Conservation (phyloP, 2,329 filamentous ascomycete genomes). For the Trichophyton simii region DNA sequence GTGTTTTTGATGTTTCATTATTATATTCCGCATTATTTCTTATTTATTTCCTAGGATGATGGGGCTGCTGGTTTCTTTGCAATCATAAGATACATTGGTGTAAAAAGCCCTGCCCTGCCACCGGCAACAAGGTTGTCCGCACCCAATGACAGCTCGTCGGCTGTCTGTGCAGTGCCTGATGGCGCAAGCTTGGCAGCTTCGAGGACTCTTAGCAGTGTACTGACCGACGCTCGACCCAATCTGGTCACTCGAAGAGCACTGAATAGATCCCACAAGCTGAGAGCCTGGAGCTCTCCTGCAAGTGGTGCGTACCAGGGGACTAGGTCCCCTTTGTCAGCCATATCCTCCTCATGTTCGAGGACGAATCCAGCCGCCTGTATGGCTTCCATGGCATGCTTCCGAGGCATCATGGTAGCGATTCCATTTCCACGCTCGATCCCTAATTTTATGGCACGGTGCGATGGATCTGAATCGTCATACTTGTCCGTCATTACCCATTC, state of each 20-base stretch:
- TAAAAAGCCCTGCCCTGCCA: neutral
- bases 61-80: neutral
- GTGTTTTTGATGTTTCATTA: neutral
- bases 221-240: neutral
- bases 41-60: neutral
- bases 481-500: conserved; percentile 98
- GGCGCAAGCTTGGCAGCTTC: neutral
- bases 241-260: neutral
- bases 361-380: conserved; percentile 82
- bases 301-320: conserved; percentile 92
- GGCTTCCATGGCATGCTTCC: conserved; percentile 66
- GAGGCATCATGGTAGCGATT: conserved; percentile 92
- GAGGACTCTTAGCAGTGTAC: neutral
- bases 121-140: neutral
- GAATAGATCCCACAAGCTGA: neutral
- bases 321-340: conserved; percentile 61
- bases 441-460: conserved; percentile 82
- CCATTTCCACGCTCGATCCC: conserved; percentile 93
- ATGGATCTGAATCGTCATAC: conserved; percentile 78
- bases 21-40: neutral
- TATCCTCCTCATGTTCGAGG: conserved; percentile 69
- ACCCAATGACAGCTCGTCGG: neutral
- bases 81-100: conserved; percentile 5
- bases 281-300: conserved; percentile 40
- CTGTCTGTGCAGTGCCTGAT: neutral